Evolutionary conservation across 768 basidiomycete species (phyloP), one percentile per base, ranked within the genome.

Genomic region (Russula earlei): DNA sequence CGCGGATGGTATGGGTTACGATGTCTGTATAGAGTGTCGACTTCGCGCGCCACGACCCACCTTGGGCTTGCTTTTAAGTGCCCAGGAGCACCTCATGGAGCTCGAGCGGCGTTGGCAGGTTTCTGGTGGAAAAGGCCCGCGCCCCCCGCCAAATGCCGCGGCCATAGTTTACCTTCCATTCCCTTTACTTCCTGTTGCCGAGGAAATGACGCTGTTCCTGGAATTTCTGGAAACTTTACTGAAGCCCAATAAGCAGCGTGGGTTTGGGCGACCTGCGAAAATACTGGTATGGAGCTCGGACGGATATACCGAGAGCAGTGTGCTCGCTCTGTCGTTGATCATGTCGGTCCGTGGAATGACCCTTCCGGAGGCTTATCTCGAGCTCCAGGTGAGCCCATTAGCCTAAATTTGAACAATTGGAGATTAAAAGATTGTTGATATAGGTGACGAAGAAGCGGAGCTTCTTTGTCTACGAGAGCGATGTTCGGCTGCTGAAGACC

Each of bases 291-390:
- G 91, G 69, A 87, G 85, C 17, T 79, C 84, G 17, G 91, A 94
- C 67, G 91, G 90, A 47, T 92, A 95, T 72, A 97, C 95, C 22
- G 94, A 97, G 69, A 87, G 89, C 10, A 87, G 86, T 24, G 83
- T 94, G 6, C 82, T 91, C 50, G 93, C 92, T 20, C 75, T 97
- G 51, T 82, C 82, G 60, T 79, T 95, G 49, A 73, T 96, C 59
- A 97, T 98, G 93, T 81, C 80, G 24, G 71, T 83, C 50, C 80
- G 79, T 54, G 72, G 73, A 19, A 70, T 87, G 34, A 70, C 75
- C 47, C 77, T 96, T 8, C 90, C 93, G 9, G 91, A 94, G 67
- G 95, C 93, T 7, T 97, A 95, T 72, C 74, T 97, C 31, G 85
- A 91, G 67, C 78, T 98, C 60, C 95, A 98, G 71, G 61, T 60